Conservation (phyloP, 257 asterid species). For the Scutellaria minor region DNA sequence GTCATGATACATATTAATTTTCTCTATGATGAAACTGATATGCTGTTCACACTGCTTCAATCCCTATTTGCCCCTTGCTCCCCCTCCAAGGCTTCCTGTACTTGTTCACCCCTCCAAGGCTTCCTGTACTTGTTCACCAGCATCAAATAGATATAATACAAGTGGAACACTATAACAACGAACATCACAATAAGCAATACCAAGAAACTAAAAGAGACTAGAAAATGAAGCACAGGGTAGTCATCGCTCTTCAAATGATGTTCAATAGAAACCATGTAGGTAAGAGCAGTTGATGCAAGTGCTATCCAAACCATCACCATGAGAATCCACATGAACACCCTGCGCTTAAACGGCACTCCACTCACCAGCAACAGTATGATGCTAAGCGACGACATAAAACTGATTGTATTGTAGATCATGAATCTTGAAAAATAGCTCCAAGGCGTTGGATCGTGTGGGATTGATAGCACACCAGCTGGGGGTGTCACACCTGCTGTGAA, state of each 20-base stretch:
- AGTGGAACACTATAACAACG: neutral
- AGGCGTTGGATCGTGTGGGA: too few relatives aligned
- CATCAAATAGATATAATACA: neutral
- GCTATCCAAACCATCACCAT: neutral
- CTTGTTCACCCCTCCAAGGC: neutral
- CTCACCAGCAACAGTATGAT: slow-evolving; percentile 7
- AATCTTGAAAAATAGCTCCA: neutral
- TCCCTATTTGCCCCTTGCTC: neutral
- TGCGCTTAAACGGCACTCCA: neutral
- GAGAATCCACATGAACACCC: slow-evolving; percentile 1
- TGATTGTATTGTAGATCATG: neutral
- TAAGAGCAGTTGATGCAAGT: neutral
- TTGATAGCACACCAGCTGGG: neutral
- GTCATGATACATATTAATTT: too few relatives aligned
- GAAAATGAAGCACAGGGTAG: neutral
- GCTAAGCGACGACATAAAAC: neutral
- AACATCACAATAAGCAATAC: neutral
- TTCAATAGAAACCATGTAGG: neutral
- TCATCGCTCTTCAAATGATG: neutral
- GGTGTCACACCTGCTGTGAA: slow-evolving; percentile 9
- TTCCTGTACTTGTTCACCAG: neutral
- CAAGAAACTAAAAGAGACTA: neutral
- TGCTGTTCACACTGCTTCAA: neutral
- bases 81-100: neutral
- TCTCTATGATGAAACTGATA: too few relatives aligned